Base-by-base conservation (phyloP, 1,284 basidiomycete genomes). In the Cronartium ribicola region DNA sequence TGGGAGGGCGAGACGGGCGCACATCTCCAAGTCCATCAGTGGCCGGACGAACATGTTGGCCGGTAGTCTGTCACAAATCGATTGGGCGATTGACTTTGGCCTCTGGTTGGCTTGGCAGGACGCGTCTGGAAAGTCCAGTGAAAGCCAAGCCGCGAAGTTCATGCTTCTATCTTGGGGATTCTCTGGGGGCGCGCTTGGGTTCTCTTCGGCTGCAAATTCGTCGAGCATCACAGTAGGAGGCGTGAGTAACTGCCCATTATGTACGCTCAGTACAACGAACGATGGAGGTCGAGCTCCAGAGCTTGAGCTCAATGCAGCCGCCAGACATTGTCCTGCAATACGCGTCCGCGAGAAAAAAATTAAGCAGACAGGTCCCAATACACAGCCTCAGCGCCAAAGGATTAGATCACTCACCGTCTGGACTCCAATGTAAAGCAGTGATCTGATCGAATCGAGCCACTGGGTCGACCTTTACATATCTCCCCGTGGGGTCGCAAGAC, bases 341-440 rank as follows among this genome's bases (percentile, higher is more conserved):
- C 39, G n/a, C 48, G 29, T 51, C 48, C 13, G 20, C 48, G 48
- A 14, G 14, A 51, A 51, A 37, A 62, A 5, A 39, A 37, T 36
- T 20, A 13, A 11, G 36, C 29, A 11, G 17, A n/a, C 7, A 39
- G 29, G 60, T 14, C 13, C 60, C n/a, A 62, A 20, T 62, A 13
- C 29, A 13, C 13, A 20, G 14, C 48, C 20, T 14, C 48, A 51
- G 20, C 29, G 29, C 29, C 29, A 29, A 29, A 29, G 29, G 29
- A 29, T 29, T 37, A 36, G 43, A 20, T 36, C 36, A 48, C 68
- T 22, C 22, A 70, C 68, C 68, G 61, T 70, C 68, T 20, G 68
- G 68, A 70, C 68, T 70, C 68, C 68, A 70, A 44, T 70, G 59
- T 22, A 70, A 44, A 51, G 59, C 60, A n/a, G 68, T 70, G 40